Percentiles rank a stretch among this genome's conserved stretches.
These are phyloP conservation scores for Tulasnella sp. DNA, from an alignment of 768 basidiomycete genomes.

Conservation along the genomic window DNA sequence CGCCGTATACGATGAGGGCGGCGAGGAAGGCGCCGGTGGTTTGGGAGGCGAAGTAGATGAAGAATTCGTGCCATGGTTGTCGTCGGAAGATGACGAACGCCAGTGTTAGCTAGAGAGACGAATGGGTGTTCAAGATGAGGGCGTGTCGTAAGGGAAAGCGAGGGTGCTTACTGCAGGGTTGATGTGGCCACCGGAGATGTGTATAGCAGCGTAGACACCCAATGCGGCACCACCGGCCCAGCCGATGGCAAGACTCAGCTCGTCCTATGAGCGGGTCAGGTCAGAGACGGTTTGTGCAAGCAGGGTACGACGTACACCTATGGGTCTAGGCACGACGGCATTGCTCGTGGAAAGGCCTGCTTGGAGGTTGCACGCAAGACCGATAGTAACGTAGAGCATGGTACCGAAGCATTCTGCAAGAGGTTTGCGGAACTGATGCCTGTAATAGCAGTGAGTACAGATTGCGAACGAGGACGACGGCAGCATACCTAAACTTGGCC, in stretches of 20 bases:
- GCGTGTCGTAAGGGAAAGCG: no score
- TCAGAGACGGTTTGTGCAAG: neutral
- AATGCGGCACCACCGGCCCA: slow-evolving; percentile 16
- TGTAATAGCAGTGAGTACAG: no score
- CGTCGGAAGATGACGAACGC: slow-evolving; percentile 14
- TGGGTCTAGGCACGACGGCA: neutral
- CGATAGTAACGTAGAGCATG: slow-evolving; percentile 7
- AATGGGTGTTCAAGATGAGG: no score
- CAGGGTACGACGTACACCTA: neutral
- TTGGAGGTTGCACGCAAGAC: slow-evolving; percentile 5
- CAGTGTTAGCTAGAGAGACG: slow-evolving; percentile 18
- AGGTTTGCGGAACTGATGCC: slow-evolving; percentile 7
- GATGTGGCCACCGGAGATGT: slow-evolving; percentile 17
- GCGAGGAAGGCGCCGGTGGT: slow-evolving; percentile 54
- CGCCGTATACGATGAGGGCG: slow-evolving; percentile 45
- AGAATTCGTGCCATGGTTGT: slow-evolving; percentile 16
- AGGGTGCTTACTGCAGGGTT: slow-evolving; percentile 18
- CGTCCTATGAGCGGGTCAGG: neutral
- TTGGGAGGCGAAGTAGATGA: slow-evolving; percentile 55
- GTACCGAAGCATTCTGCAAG: slow-evolving; percentile 13
- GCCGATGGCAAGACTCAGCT: slow-evolving; percentile 5
- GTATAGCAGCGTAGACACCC: slow-evolving; percentile 14
- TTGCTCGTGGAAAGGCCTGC: neutral
- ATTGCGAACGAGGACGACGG: no score
- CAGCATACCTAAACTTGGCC: no score